Conservation (phyloP, 805 yeast genomes). For the Schizosaccharomyces osmophilus region DNA sequence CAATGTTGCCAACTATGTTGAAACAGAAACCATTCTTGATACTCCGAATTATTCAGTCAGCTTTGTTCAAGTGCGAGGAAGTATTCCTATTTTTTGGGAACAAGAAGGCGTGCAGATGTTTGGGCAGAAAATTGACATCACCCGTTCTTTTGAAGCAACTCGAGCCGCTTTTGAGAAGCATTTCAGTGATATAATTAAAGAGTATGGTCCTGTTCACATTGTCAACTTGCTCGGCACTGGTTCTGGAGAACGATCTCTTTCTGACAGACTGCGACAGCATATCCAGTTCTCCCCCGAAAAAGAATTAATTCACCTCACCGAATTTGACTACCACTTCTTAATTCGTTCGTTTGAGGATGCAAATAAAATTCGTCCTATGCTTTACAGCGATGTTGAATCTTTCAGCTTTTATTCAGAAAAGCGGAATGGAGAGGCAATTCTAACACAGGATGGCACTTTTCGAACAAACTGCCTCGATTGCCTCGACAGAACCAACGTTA, state of each 20-base stretch:
- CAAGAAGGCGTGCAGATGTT: conserved; percentile 66
- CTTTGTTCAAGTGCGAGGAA: conserved; percentile 77
- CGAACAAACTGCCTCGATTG: conserved; percentile 89
- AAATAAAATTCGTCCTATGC: background rate
- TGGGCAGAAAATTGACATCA: conserved; percentile 72
- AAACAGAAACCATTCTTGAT: conserved; percentile 61
- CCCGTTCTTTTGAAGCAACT: conserved; percentile 76
- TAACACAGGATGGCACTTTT: conserved; percentile 75
- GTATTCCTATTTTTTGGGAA: conserved; percentile 92
- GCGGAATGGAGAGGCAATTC: conserved; percentile 23
- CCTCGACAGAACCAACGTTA: conserved; percentile 75
- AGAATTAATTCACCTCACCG: conserved; percentile 33
- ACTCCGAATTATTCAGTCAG: conserved; percentile 31
- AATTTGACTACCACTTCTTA: conserved; percentile 67
- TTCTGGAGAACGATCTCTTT: conserved; percentile 48
- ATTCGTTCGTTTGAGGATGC: conserved; percentile 1
- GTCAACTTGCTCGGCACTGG: conserved; percentile 71
- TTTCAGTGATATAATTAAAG: conserved; percentile 39
- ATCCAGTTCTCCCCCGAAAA: conserved; percentile 14
- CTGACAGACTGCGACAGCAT: conserved; percentile 40
- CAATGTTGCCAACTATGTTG: conserved; percentile 85
- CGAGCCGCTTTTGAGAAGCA: conserved; percentile 75
- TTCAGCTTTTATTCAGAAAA: conserved; percentile 72
- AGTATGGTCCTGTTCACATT: conserved; percentile 71
- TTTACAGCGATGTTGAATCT: conserved; percentile 8